phyloP scores from a whole-genome alignment of 2,329 filamentous ascomycete species.

The Ophiostoma sp. region DNA sequence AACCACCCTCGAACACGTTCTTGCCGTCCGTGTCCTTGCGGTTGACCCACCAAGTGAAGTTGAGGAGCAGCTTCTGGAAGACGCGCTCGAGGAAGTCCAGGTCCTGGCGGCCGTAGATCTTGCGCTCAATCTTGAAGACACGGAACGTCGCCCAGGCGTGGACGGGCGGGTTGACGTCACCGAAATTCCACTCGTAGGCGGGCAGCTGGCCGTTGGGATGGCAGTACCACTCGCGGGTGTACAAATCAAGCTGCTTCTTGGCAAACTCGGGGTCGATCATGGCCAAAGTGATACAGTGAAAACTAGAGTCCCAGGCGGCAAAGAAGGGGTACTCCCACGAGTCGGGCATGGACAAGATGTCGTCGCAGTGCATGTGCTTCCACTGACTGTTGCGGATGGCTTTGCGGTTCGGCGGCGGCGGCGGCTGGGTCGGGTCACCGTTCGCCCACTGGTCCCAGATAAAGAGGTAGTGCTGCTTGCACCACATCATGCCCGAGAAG shows the following conservation, averaged over 20 bases:
- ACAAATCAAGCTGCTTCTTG: constrained; percentile 95
- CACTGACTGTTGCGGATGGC: constrained; percentile 82
- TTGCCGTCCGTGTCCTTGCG: constrained; percentile 92
- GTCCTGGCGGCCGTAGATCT: constrained; percentile 93
- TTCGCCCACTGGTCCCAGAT: constrained; percentile 98
- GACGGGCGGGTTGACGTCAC: constrained; percentile 93
- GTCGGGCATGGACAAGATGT: constrained; percentile 96
- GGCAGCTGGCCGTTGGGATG: constrained; percentile 95
- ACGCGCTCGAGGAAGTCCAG: constrained; percentile 94
- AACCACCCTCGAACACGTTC: constrained; percentile 96
- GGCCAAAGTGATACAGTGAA: constrained; percentile 91
- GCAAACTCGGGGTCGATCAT: constrained; percentile 98
- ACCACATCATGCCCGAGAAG: constrained; percentile 97
- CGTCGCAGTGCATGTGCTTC: constrained; percentile 93
- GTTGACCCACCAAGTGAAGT: constrained; percentile 99
- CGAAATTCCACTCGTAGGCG: constrained; percentile 95
- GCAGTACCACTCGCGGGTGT: constrained; percentile 98
- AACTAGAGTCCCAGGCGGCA: constrained; percentile 94
- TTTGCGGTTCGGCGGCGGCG: constrained; percentile 78
- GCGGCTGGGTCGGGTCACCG: constrained; percentile 83
- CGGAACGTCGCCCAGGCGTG: constrained; percentile 96
- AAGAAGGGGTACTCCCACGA: constrained; percentile 99
- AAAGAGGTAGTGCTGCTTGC: constrained; percentile 95
- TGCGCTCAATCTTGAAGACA: constrained; percentile 97
- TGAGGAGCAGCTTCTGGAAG: constrained; percentile 92